Base-by-base conservation (phyloP, 2,329 filamentous ascomycete genomes). In the Penicillium janthinellum region DNA sequence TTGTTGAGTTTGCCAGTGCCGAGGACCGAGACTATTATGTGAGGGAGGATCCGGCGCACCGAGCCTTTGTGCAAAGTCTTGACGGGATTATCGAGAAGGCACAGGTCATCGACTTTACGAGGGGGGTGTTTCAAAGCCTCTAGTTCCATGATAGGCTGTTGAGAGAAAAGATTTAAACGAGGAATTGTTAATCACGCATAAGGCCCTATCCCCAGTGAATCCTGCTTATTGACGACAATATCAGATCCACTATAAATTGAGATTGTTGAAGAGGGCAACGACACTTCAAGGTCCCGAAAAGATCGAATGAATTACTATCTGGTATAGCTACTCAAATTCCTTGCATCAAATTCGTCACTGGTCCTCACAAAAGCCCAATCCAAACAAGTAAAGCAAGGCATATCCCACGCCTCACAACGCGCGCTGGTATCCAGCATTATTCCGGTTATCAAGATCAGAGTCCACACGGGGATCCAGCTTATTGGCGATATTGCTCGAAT, bases 1-100 rank as follows among this genome's bases (percentile, higher is more conserved):
- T 92, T 1, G 81, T 83, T 22, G 84, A 90, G 66, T 92, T 92
- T 59, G 81, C 83, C 10, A 87, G 73, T 22, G 78, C 79, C 17
- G 82, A 85, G 62, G 89, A 92, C 69, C 79, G 88, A 49, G 82
- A 87, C 61, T 91, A 90, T 67, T 92, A 92, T 70, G 74, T 89
- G 6, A 74, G 83, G 54, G 76, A 85, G 34, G 90, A 92, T 66
- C 86, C 87, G 1, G 83, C 76, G 8, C 89, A 92, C 70, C 75
- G 80, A 38, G 83, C 73, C 0, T 91, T 90, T 64, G 77, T 85
- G n/a, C 76, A 82, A 57, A 81, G 64, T 28, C 42, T 76, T 3
- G 59, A 51, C 8, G 72, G 65, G 4, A 25, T 76, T 3, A 15
- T 76, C 5, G 71, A 75, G 44, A 77, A 75, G 52, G 72, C 60